Conservation (phyloP, 306 rosid species). For the Vigna nakashimae region DNA sequence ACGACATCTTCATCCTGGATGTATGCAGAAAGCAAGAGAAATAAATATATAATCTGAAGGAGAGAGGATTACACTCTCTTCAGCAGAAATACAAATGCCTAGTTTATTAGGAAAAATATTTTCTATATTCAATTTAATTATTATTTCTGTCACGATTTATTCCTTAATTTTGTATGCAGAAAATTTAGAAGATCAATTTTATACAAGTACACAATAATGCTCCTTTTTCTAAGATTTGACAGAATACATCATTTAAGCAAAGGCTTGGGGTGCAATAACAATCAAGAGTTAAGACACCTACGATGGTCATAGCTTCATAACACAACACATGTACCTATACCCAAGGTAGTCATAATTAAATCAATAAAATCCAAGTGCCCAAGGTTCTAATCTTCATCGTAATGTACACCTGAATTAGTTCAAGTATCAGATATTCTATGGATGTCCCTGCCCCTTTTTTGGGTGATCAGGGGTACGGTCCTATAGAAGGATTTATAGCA, state of each 20-base stretch:
- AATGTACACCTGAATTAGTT: too few species aligned
- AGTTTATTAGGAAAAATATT: background rate
- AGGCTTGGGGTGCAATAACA: too few species aligned
- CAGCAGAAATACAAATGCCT: background rate
- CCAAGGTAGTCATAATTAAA: background rate
- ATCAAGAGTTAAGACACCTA: background rate
- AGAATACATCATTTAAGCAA: background rate
- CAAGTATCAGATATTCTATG: too few species aligned
- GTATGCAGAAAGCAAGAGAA: constrained; percentile 1
- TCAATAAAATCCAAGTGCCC: background rate
- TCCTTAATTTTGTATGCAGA: background rate
- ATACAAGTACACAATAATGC: background rate
- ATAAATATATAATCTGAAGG: background rate
- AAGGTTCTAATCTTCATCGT: too few species aligned
- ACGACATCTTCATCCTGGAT: constrained; percentile 69
- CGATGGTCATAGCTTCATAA: background rate
- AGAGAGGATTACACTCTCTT: background rate
- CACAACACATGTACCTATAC: background rate
- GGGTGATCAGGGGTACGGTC: too few species aligned
- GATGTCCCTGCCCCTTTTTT: too few species aligned
- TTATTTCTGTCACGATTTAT: background rate
- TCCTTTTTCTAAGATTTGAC: background rate
- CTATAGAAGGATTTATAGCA: too few species aligned
- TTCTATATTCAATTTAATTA: background rate
- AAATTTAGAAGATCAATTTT: background rate